Percentiles rank a stretch among this genome's conserved stretches.
Conservation (phyloP, 2,329 filamentous ascomycete genomes). For the Neocatenulostroma microsporum region DNA sequence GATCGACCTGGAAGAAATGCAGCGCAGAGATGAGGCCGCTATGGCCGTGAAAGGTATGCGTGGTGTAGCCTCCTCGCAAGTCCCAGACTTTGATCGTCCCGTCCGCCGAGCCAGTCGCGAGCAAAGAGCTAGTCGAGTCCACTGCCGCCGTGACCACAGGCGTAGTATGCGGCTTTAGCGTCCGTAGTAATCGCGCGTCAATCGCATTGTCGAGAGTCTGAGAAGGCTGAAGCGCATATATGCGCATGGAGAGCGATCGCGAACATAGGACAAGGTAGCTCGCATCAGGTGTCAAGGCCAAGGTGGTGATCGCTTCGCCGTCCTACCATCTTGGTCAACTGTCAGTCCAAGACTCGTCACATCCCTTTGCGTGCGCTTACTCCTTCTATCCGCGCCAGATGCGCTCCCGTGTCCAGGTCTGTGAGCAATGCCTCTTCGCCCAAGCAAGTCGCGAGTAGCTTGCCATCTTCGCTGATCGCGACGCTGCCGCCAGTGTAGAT, state of each 20-base stretch:
- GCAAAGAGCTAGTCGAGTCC: conserved; percentile 77
- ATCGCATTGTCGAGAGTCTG: conserved; percentile 48
- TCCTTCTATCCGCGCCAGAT: conserved; percentile 80
- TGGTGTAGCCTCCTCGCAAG: conserved; percentile 78
- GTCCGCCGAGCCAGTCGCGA: conserved; percentile 89
- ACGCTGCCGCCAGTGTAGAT: conserved; percentile 91
- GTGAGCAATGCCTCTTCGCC: conserved; percentile 87
- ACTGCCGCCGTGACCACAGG: conserved; percentile 81
- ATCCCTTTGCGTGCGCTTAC: conserved; percentile 43
- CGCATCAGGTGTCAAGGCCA: conserved; percentile 76
- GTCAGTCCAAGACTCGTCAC: conserved; percentile 25
- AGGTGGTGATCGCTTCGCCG: conserved; percentile 65
- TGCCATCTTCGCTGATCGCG: conserved; percentile 70
- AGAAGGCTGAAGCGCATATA: conserved; percentile 64
- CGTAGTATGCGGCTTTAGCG: conserved; percentile 80
- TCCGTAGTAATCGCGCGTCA: conserved; percentile 62
- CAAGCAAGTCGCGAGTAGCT: conserved; percentile 78
- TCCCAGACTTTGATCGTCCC: conserved; percentile 97
- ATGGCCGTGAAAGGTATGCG: conserved; percentile 90
- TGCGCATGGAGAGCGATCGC: conserved; percentile 89
- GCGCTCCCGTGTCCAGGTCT: conserved; percentile 71
- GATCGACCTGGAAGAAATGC: conserved; percentile 67
- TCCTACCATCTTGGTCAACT: conserved; percentile 39
- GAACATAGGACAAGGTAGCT: conserved; percentile 88
- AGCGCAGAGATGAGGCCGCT: conserved; percentile 86